These are phyloP conservation scores for Suhomyces bolitotheri DNA, from an alignment of 1,139 yeast species.

Conservation along the genomic window DNA sequence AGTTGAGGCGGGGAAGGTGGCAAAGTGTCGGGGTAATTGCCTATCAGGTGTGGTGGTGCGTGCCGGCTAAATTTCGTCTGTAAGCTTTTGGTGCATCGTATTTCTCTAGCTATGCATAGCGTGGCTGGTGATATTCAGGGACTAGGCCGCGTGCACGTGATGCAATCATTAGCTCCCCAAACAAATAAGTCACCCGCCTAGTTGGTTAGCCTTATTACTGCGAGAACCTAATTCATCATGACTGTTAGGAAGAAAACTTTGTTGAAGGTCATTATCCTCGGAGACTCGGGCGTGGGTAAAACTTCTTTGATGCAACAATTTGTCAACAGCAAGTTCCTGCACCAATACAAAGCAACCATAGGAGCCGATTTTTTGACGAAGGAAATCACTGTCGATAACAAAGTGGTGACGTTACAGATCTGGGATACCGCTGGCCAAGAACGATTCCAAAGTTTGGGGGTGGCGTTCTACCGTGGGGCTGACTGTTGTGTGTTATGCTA, in stretches of 20 bases:
- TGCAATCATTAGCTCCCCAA: too few relatives aligned
- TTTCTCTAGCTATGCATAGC: too few relatives aligned
- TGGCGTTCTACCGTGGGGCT: conserved; percentile 96
- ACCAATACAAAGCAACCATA: conserved; percentile 95
- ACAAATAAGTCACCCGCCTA: conserved; percentile 6
- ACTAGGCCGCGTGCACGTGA: too few relatives aligned
- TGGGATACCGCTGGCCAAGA: conserved; percentile 99
- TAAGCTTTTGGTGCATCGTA: too few relatives aligned
- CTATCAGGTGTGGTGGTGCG: too few relatives aligned
- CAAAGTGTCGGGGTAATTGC: too few relatives aligned
- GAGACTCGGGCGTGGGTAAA: conserved; percentile 98
- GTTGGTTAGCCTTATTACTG: neutral
- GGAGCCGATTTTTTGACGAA: conserved; percentile 97
- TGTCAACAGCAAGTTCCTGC: conserved; percentile 91
- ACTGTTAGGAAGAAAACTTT: conserved; percentile 84
- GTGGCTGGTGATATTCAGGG: too few relatives aligned
- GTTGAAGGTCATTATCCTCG: conserved; percentile 89
- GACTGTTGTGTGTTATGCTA: conserved; percentile 92
- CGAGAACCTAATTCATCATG: conserved; percentile 38
- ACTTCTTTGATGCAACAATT: conserved; percentile 96
- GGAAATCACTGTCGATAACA: conserved; percentile 81
- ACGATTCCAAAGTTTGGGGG: conserved; percentile 93
- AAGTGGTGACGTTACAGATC: conserved; percentile 79
- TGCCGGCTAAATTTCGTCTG: too few relatives aligned
- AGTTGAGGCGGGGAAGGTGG: too few relatives aligned